Percentiles rank a stretch among this genome's conserved stretches.
Evolutionary conservation across 2,329 filamentous ascomycete species (phyloP).

Genomic region (Stagonosporopsis tanaceti): DNA sequence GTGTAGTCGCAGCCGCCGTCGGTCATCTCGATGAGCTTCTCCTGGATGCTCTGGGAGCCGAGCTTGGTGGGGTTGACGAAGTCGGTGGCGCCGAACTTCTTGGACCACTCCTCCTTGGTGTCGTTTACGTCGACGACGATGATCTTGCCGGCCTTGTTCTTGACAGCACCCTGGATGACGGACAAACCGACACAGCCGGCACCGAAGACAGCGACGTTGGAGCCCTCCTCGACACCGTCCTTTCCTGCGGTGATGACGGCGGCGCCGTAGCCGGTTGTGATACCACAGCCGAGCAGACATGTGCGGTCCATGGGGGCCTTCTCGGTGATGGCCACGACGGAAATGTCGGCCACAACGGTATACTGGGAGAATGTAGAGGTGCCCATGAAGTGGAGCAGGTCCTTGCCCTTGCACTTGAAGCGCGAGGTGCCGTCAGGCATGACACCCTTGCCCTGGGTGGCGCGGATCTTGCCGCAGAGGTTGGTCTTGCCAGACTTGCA

Average conservation of each 20-base stretch:
- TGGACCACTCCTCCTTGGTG: conserved; percentile 86
- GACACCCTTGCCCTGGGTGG: conserved; percentile 92
- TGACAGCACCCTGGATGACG: conserved; percentile 91
- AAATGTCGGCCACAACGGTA: conserved; percentile 98
- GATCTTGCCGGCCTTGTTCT: conserved; percentile 80
- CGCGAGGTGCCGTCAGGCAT: conserved; percentile 97
- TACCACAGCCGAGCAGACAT: conserved; percentile 95
- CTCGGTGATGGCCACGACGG: conserved; percentile 89
- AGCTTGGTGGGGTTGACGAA: conserved; percentile 88
- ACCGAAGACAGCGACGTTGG: conserved; percentile 90
- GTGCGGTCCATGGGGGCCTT: conserved; percentile 95
- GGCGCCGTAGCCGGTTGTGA: conserved; percentile 97
- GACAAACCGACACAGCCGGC: conserved; percentile 95
- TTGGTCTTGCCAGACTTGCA: conserved; percentile 99
- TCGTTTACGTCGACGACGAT: conserved; percentile 86
- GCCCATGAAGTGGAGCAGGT: conserved; percentile 98
- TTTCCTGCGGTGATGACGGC: conserved; percentile 86
- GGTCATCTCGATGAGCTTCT: conserved; percentile 95
- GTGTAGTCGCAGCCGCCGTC: conserved; percentile 99
- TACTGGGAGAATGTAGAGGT: conserved; percentile 99
- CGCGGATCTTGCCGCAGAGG: conserved; percentile 97
- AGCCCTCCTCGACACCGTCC: conserved; percentile 77
- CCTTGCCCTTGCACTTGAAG: conserved; percentile 94
- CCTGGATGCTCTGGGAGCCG: conserved; percentile 77
- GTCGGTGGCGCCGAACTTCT: conserved; percentile 94